These are phyloP conservation scores for Halenospora varia DNA, from an alignment of 495 filamentous ascomycete species.

Conservation along the genomic window DNA sequence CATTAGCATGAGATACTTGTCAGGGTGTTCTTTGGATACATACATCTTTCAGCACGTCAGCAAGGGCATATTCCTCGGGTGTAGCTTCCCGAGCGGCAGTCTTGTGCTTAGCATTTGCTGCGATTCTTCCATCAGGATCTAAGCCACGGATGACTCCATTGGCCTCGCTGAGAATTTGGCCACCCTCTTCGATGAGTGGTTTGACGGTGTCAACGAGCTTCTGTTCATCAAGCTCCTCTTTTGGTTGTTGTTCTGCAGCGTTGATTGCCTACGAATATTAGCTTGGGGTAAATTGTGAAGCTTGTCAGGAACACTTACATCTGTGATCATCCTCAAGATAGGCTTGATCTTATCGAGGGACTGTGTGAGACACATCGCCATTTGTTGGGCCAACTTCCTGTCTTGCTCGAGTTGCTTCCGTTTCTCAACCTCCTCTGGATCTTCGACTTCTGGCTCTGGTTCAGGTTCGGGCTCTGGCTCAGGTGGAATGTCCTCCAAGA, in stretches of 20 bases:
- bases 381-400: constrained; percentile 71
- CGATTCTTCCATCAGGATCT: constrained; percentile 83
- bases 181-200: constrained; percentile 81
- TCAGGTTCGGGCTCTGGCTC: constrained; percentile 47
- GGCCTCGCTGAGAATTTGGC: constrained; percentile 77
- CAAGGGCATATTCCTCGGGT: constrained; percentile 80
- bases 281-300: constrained; percentile 7
- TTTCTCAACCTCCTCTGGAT: constrained; percentile 45
- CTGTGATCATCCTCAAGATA: constrained; percentile 81
- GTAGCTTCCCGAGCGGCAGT: constrained; percentile 74
- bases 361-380: constrained; percentile 67
- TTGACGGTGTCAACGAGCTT: constrained; percentile 79
- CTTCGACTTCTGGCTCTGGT: constrained; percentile 42
- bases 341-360: constrained; percentile 81
- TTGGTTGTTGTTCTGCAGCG: constrained; percentile 74
- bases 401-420: constrained; percentile 61
- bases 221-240: constrained; percentile 90
- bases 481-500: constrained; percentile 70
- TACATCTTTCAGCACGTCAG: constrained; percentile 78
- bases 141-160: constrained; percentile 90
- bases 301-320: constrained; percentile 46
- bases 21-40: constrained; percentile 15
- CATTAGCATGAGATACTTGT: background rate
- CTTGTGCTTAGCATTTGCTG: constrained; percentile 81
- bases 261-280: constrained; percentile 65